Evolutionary conservation across 2,329 filamentous ascomycete genomes (phyloP).

Genomic region (Aspergillus calidoustus): DNA sequence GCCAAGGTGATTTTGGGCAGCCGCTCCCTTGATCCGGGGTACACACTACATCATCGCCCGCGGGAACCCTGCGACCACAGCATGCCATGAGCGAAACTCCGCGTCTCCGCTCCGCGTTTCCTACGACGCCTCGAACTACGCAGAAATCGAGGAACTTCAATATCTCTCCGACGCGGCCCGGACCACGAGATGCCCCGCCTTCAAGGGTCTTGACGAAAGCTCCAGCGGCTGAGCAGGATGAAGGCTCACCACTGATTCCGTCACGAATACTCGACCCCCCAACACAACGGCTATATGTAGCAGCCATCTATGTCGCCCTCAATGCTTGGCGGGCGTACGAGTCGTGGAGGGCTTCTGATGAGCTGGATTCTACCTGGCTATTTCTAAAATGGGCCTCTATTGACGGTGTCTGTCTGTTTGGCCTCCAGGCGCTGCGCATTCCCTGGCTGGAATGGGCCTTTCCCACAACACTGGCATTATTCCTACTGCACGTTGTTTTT

Average conservation of each 20-base stretch:
- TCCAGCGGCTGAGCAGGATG: constrained; percentile 26
- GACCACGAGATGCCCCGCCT: constrained; percentile 29
- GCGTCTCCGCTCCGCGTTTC: constrained; percentile 80
- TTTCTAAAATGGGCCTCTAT: constrained; percentile 94
- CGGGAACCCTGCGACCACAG: constrained; percentile 37
- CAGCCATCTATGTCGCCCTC: constrained; percentile 75
- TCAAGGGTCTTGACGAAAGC: constrained; percentile 32
- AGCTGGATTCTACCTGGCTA: constrained; percentile 83
- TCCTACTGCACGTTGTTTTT: constrained; percentile 70
- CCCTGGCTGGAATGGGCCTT: constrained; percentile 95
- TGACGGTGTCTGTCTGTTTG: constrained; percentile 85
- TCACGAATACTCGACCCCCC: constrained; percentile 83
- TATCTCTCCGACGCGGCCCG: constrained; percentile 31
- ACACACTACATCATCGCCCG: constrained; percentile 15
- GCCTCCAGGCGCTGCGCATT: constrained; percentile 83
- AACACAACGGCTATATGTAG: constrained; percentile 84
- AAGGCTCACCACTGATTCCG: constrained; percentile 71
- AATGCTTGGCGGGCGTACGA: constrained; percentile 87
- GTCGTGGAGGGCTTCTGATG: constrained; percentile 78
- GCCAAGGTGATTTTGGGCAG: background rate
- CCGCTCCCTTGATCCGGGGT: background rate
- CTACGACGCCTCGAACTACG: constrained; percentile 68
- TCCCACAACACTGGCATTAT: constrained; percentile 70
- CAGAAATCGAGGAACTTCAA: constrained; percentile 41
- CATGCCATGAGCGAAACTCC: constrained; percentile 84